These are phyloP conservation scores for Saccharomycodes ludwigii DNA, from an alignment of 805 yeast species.

Conservation along the genomic window DNA sequence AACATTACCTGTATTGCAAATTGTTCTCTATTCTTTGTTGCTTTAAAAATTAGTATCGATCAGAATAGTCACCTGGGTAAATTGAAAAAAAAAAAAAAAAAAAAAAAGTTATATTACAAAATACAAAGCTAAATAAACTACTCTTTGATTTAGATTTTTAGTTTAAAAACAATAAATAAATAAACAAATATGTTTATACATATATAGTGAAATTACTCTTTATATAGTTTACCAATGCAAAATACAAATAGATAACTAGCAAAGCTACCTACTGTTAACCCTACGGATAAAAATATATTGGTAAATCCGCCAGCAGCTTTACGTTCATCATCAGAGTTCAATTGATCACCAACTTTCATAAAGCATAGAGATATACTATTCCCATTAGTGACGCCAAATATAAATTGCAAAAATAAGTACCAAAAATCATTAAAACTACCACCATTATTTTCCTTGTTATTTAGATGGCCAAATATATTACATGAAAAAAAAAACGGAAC, in stretches of 20 bases:
- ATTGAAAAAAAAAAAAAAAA: too few relatives aligned
- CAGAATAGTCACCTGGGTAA: too few relatives aligned
- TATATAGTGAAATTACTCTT: too few relatives aligned
- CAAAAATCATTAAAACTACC: conserved; percentile 42
- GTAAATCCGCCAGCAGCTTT: conserved; percentile 95
- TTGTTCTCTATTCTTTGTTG: too few relatives aligned
- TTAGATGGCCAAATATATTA: conserved; percentile 27
- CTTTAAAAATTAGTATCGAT: too few relatives aligned
- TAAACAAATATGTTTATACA: too few relatives aligned
- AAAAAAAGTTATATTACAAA: too few relatives aligned
- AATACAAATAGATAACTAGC: conserved; percentile 56
- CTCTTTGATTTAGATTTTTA: too few relatives aligned
- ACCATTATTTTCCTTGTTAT: conserved; percentile 6
- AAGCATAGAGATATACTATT: conserved; percentile 71
- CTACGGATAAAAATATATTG: conserved; percentile 63
- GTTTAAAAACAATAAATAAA: too few relatives aligned
- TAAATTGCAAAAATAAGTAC: conserved; percentile 58
- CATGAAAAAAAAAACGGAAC: conserved; percentile 57
- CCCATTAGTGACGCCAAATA: conserved; percentile 83
- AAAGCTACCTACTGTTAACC: conserved; percentile 69
- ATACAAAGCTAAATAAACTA: too few relatives aligned
- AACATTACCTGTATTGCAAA: too few relatives aligned
- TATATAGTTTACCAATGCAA: conserved; percentile 6
- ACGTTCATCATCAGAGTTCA: conserved; percentile 53
- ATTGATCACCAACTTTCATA: conserved; percentile 53